These are phyloP conservation scores for Pythium diclinum DNA, from an alignment of 352 stramenopile genomes.

Conservation along the genomic window DNA sequence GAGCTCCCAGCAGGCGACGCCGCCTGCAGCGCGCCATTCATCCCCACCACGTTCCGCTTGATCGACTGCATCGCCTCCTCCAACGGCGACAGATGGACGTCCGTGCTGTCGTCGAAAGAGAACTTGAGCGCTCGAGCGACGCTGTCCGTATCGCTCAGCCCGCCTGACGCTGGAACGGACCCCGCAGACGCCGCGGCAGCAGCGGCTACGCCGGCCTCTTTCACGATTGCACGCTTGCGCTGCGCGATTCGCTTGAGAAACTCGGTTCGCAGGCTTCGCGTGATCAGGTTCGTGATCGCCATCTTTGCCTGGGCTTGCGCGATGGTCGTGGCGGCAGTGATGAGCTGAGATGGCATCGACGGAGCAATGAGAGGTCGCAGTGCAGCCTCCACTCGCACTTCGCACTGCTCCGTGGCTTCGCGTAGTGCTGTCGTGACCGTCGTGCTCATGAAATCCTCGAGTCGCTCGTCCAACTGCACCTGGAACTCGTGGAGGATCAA, in stretches of 20 bases:
- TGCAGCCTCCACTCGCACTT: conserved; percentile 31
- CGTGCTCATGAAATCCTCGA: conserved; percentile 29
- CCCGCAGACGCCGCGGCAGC: neutral
- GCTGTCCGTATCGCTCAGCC: neutral
- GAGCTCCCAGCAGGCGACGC: neutral
- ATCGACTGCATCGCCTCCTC: conserved; percentile 14
- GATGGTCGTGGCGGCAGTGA: conserved; percentile 32
- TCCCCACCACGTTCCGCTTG: conserved; percentile 10
- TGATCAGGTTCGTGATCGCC: conserved; percentile 35
- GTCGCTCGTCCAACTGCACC: conserved; percentile 29
- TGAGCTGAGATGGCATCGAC: conserved; percentile 38
- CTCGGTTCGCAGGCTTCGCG: conserved; percentile 42
- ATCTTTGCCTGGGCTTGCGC: conserved; percentile 32
- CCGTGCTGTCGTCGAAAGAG: conserved; percentile 12
- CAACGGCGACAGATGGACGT: conserved; percentile 1
- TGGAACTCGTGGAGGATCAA: conserved; percentile 27
- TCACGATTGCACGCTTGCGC: conserved; percentile 44
- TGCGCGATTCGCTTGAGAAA: conserved; percentile 47
- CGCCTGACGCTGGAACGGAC: neutral
- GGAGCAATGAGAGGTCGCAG: conserved; percentile 38
- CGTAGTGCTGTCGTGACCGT: conserved; percentile 29
- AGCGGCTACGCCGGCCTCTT: conserved; percentile 24
- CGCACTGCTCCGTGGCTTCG: conserved; percentile 31
- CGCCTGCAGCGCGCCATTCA: conserved; percentile 5
- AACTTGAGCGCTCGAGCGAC: conserved; percentile 12